These are phyloP conservation scores for Lipomyces sp. DNA, from an alignment of 805 yeast species.

Conservation along the genomic window DNA sequence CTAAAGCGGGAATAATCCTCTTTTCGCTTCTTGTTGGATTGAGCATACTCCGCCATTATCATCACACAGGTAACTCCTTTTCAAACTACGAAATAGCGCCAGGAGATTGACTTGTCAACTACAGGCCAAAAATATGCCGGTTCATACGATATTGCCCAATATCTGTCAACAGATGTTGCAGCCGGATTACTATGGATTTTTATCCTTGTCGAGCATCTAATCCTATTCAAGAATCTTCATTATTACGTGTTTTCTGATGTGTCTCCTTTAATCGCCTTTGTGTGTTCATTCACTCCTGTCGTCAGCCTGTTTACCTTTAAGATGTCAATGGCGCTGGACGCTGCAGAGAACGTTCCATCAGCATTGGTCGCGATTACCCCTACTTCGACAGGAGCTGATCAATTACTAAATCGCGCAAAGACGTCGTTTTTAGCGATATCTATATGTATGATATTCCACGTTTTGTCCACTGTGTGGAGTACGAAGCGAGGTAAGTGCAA, in stretches of 20 bases:
- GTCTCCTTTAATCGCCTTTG: conserved; percentile 50
- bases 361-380: conserved; percentile 14
- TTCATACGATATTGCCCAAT: conserved; percentile 54
- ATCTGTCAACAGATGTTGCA: conserved; percentile 44
- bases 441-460: conserved; percentile 24
- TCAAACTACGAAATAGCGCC: background rate
- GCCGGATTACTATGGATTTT: conserved; percentile 54
- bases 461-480: conserved; percentile 22
- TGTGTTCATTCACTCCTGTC: conserved; percentile 53
- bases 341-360: conserved; percentile 60
- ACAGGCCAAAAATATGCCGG: conserved; percentile 65
- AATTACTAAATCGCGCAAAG: conserved; percentile 41
- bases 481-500: conserved; percentile 12
- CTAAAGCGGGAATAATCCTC: conserved; percentile 33
- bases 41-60: conserved; percentile 79
- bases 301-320: conserved; percentile 60
- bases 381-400: conserved; percentile 1
- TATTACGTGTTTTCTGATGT: conserved; percentile 41
- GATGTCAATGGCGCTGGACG: conserved; percentile 55
- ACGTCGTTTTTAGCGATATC: conserved; percentile 41
- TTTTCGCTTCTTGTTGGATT: conserved; percentile 46
- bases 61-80: conserved; percentile 53
- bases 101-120: background rate
- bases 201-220: conserved; percentile 51
- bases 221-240: conserved; percentile 40